Conservation (phyloP, 2,329 filamentous ascomycete genomes). For the Aspergillus pseudoglaucus region DNA sequence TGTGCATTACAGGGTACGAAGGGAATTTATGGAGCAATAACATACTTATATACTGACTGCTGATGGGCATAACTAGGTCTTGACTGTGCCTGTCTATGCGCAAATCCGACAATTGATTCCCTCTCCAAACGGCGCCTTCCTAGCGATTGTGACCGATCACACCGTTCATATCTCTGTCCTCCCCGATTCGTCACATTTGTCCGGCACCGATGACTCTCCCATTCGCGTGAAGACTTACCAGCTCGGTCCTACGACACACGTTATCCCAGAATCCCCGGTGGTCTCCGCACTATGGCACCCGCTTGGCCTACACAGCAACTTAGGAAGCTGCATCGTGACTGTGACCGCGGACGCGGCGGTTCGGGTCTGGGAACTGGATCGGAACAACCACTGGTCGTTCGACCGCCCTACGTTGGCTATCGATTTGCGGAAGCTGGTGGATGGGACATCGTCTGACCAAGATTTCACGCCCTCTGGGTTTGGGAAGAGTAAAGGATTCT, state of each 20-base stretch:
- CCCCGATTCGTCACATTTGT: slow-evolving; percentile 71
- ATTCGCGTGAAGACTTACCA: slow-evolving; percentile 82
- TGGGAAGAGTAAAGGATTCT: slow-evolving; percentile 73
- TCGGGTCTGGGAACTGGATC: slow-evolving; percentile 81
- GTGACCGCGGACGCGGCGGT: slow-evolving; percentile 83
- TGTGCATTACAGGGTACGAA: slow-evolving; percentile 24
- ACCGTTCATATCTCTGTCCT: slow-evolving; percentile 84
- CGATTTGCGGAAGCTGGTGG: slow-evolving; percentile 81
- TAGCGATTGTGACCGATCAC: slow-evolving; percentile 80
- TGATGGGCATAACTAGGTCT: slow-evolving; percentile 46
- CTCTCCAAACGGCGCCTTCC: slow-evolving; percentile 72
- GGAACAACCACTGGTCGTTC: slow-evolving; percentile 79
- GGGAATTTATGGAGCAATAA: background rate
- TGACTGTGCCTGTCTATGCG: slow-evolving; percentile 71
- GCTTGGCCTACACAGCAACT: slow-evolving; percentile 58
- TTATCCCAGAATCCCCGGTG: slow-evolving; percentile 74
- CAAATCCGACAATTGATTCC: slow-evolving; percentile 79
- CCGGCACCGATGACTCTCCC: slow-evolving; percentile 58
- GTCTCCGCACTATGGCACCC: slow-evolving; percentile 88
- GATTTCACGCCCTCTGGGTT: slow-evolving; percentile 73
- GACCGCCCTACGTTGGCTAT: slow-evolving; percentile 75
- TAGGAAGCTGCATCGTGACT: slow-evolving; percentile 76
- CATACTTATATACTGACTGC: background rate
- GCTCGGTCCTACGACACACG: slow-evolving; percentile 85
- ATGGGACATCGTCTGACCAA: slow-evolving; percentile 73